Conservation (phyloP, 164 flowering plant genomes). For the Houttuynia cordata region DNA sequence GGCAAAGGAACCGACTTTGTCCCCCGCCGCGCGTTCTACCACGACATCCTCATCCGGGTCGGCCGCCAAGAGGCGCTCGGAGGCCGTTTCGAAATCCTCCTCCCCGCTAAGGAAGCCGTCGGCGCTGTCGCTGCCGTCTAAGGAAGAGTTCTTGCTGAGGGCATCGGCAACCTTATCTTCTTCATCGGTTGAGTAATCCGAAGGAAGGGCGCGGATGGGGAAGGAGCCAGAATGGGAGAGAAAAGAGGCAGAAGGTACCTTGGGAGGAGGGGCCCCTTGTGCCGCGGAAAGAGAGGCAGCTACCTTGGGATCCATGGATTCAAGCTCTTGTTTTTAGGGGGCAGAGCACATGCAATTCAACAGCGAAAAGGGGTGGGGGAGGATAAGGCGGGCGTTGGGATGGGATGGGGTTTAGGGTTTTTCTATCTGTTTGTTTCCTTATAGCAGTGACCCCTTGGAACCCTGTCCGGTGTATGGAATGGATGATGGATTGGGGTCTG, state of each 20-base stretch:
- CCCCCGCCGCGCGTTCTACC: conserved; percentile 7
- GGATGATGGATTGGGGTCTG: no score
- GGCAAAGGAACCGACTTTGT: neutral
- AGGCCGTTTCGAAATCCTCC: conserved; percentile 50
- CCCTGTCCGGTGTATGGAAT: no score
- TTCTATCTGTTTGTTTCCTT: neutral
- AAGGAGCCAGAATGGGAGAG: conserved; percentile 17
- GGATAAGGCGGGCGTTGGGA: neutral
- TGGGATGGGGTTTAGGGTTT: conserved; percentile 1
- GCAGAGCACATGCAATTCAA: neutral
- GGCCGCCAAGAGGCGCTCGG: conserved; percentile 29
- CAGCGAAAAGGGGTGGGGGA: neutral
- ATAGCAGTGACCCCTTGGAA: no score
- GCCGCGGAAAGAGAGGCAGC: conserved; percentile 14
- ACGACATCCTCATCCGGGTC: conserved; percentile 27
- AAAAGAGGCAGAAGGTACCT: no score
- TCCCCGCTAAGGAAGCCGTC: conserved; percentile 49
- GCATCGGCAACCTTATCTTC: neutral
- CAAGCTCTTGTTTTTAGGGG: conserved; percentile 6
- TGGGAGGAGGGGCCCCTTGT: conserved; percentile 5
- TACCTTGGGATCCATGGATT: conserved; percentile 22
- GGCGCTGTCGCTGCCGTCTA: conserved; percentile 43
- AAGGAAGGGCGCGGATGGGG: conserved; percentile 30
- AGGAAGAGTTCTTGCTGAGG: conserved; percentile 7
- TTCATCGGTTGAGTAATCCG: conserved; percentile 21